Conservation (phyloP, 2,329 filamentous ascomycete genomes). For the Pestalotiopsis sp. region DNA sequence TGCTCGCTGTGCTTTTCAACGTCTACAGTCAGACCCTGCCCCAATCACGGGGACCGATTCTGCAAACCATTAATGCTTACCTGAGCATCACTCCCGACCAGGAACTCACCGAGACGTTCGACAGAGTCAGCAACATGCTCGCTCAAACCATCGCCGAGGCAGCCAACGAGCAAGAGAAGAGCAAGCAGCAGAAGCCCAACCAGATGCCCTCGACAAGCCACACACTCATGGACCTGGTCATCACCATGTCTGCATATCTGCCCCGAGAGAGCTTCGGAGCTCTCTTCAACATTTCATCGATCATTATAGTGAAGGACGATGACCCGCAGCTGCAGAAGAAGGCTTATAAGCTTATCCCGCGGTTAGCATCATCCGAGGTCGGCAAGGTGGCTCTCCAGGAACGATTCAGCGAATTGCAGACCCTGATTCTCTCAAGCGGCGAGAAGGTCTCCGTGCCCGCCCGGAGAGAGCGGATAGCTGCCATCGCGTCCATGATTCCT, state of each 20-base stretch:
- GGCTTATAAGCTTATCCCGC: conserved; percentile 95
- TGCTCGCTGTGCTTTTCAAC: conserved; percentile 97
- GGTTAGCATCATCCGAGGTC: conserved; percentile 78
- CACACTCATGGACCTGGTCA: conserved; percentile 94
- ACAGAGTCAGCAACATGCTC: conserved; percentile 83
- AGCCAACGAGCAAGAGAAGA: conserved; percentile 59
- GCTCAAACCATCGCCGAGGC: conserved; percentile 70
- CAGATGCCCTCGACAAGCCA: conserved; percentile 91
- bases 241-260: conserved; percentile 93
- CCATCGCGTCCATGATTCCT: conserved; percentile 79
- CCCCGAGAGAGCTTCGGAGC: conserved; percentile 82
- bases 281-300: conserved; percentile 83
- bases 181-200: conserved; percentile 56
- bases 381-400: conserved; percentile 77
- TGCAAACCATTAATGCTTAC: conserved; percentile 94
- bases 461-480: conserved; percentile 81
- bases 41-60: conserved; percentile 85
- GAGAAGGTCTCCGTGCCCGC: conserved; percentile 88
- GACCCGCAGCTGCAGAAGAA: conserved; percentile 98
- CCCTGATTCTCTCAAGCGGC: conserved; percentile 76
- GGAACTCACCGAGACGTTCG: conserved; percentile 87
- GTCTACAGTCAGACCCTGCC: conserved; percentile 97
- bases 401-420: conserved; percentile 77
- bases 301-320: conserved; percentile 78
- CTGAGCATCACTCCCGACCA: conserved; percentile 80